Evolutionary conservation across 1,284 basidiomycete genomes (phyloP).

Genomic region (Papiliotrema laurentii): DNA sequence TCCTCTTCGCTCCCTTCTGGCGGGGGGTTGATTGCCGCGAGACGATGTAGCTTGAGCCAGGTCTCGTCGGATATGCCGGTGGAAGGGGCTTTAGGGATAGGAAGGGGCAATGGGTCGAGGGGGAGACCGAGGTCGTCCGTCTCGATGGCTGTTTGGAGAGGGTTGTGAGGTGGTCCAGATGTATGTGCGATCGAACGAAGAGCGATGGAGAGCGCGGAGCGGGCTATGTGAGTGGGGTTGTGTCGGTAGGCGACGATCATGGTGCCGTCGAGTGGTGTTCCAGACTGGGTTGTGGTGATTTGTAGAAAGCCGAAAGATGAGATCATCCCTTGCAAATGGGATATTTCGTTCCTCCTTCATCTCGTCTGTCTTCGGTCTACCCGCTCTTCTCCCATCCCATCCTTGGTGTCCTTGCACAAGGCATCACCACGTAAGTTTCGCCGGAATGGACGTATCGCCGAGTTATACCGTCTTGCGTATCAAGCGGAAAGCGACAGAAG

Average conservation of each 20-base stretch:
- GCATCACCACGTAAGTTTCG: too few species aligned
- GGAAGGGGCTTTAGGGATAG: neutral
- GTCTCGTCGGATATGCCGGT: slow-evolving; percentile 10
- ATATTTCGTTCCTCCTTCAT: too few species aligned
- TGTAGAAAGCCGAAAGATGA: too few species aligned
- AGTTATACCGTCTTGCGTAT: slow-evolving; percentile 46
- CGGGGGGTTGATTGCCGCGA: slow-evolving; percentile 30
- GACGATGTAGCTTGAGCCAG: slow-evolving; percentile 20
- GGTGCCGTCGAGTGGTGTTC: too few species aligned
- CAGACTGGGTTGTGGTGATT: too few species aligned
- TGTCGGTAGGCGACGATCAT: too few species aligned
- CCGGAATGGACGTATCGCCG: slow-evolving; percentile 6
- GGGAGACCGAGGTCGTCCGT: slow-evolving; percentile 5
- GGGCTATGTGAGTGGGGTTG: too few species aligned
- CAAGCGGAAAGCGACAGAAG: slow-evolving; percentile 49
- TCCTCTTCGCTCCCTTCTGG: slow-evolving; percentile 23
- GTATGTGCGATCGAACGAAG: neutral
- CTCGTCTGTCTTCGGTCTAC: too few species aligned
- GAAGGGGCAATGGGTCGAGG: slow-evolving; percentile 5
- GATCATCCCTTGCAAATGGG: too few species aligned
- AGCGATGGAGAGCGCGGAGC: neutral
- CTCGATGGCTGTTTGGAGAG: slow-evolving; percentile 2
- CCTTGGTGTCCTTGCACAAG: too few species aligned
- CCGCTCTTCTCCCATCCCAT: too few species aligned
- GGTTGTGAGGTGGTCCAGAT: neutral